Evolutionary conservation across 2,329 filamentous ascomycete species (phyloP), one percentile per base, ranked within the genome.

Genomic region (Talaromyces piceae): DNA sequence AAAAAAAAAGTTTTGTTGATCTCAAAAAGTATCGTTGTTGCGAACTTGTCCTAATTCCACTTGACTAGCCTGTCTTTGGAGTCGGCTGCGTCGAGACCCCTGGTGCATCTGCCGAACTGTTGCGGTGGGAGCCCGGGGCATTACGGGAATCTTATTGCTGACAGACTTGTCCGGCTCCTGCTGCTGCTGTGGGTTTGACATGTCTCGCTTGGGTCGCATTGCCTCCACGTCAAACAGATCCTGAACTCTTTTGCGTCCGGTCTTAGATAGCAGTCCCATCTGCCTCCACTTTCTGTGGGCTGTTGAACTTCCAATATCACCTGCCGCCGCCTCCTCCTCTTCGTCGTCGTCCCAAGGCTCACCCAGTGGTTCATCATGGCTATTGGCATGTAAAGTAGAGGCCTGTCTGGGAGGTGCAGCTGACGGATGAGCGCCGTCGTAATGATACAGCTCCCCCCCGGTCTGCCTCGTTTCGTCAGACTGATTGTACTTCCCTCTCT

Each of bases 191-290:
- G 33, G 6, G n/a, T 16, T 26, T 16, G 33, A 13, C 25, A 33
- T 31, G 1, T 44, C 51, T 13, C 47, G 20, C 13, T n/a, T 53
- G 12, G 47, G 46, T 12, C 47, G 51, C 13, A 56, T 26, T 22
- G 58, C 50, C 45, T 59, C 57, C 12, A 59, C 31, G 51, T 60
- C 58, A 27, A 60, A 59, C 12, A 61, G 30, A 44, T 58, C 58
- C 37, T 57, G 53, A n/a, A 61, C 25, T 30, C 52, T 48, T 27
- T 52, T 56, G 30, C 58, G 58, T 39, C 45, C 37, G 7, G 33
- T 48, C 41, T 30, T 55, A 4, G 48, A 41, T n/a, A 55, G 49
- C 12, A 52, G 13, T 7, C 51, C 54, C 12, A 58, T 26, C 37
- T 54, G 50, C 25, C 41, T 52, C 20, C 51, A 52, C 43, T 50